These are phyloP conservation scores for Fusarium musae DNA, from an alignment of 2,329 filamentous ascomycete genomes.

Conservation along the genomic window DNA sequence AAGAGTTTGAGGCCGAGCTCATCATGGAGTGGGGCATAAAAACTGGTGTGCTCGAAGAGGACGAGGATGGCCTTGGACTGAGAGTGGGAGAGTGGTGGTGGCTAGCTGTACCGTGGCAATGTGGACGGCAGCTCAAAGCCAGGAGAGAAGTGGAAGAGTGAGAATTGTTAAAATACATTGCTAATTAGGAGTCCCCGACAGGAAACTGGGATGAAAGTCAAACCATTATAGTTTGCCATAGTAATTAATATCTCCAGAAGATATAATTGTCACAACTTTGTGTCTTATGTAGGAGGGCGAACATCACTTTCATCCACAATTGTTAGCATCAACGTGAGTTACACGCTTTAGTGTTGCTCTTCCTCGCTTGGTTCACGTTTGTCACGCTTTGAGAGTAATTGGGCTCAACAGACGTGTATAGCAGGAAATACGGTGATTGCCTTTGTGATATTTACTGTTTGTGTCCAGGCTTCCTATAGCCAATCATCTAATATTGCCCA, in stretches of 20 bases:
- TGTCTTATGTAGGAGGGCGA: background rate
- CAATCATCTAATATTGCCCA: background rate
- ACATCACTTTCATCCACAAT: background rate
- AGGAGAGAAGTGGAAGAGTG: background rate
- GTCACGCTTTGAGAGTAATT: background rate
- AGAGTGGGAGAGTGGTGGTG: slow-evolving; percentile 75
- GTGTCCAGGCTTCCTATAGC: background rate
- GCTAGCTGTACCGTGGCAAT: slow-evolving; percentile 59
- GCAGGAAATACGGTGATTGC: too few relatives aligned
- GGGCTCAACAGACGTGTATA: background rate
- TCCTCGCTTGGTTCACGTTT: background rate
- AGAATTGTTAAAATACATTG: too few relatives aligned
- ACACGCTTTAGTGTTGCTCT: background rate
- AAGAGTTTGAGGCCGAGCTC: slow-evolving; percentile 70
- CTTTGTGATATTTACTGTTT: background rate
- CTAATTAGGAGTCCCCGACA: background rate
- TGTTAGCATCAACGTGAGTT: background rate
- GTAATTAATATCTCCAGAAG: background rate
- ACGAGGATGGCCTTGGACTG: slow-evolving; percentile 54
- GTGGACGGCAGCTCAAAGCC: slow-evolving; percentile 11
- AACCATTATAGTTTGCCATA: background rate
- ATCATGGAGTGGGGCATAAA: slow-evolving; percentile 68
- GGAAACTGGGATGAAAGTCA: background rate
- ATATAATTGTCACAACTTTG: background rate
- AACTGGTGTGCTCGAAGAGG: slow-evolving; percentile 61